Evolutionary conservation across 1,284 basidiomycete species (phyloP), one percentile per base, ranked within the genome.

Genomic region (Kalmanozyma brasiliensis): DNA sequence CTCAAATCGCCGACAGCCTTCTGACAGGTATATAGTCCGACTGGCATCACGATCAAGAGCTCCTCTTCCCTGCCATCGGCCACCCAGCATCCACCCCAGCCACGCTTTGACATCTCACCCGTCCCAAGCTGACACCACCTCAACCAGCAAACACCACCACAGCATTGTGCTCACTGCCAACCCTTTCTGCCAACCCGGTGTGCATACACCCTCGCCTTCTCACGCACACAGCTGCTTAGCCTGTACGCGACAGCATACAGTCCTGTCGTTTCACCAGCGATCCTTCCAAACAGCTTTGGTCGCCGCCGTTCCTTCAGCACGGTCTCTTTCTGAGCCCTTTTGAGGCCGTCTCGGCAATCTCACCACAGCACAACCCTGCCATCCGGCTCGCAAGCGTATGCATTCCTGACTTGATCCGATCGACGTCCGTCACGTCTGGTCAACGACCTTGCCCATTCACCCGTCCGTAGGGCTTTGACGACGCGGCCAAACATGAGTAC

Each of bases 401-500:
- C 60, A 17, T 52, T 23, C 22, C 29, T 60, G 49, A 52, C 43
- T 8, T 13, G 8, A 11, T 29, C 29, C 5, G 10, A 34, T 34
- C 19, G 45, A 46, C 53, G 49, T 46, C 35, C 23, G 19, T 42
- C 38, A 9, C 35, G 36, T 34, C 48, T 29, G 47, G 60, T 49
- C 46, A 42, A 44, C 45, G 36, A 34, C 35, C 26, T 43, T 32
- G 16, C 26, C 33, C n/a, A 17, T 23, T 8, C 20, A 33, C 32
- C 13, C 36, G 30, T 46, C 11, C 46, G 29, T 43, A 38, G 56
- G 32, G 37, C 26, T 14, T 30, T 22, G 47, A 38, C 38, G 34
- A 23, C 47, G 11, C 17, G 24, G 22, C 32, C 49, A 44, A n/a
- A 9, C 49, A 68, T 68, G 65, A 68, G 59, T 49, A 53, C 59